Base-by-base conservation (phyloP, 129 eudicot genomes). In the Flaveria bidentis region DNA sequence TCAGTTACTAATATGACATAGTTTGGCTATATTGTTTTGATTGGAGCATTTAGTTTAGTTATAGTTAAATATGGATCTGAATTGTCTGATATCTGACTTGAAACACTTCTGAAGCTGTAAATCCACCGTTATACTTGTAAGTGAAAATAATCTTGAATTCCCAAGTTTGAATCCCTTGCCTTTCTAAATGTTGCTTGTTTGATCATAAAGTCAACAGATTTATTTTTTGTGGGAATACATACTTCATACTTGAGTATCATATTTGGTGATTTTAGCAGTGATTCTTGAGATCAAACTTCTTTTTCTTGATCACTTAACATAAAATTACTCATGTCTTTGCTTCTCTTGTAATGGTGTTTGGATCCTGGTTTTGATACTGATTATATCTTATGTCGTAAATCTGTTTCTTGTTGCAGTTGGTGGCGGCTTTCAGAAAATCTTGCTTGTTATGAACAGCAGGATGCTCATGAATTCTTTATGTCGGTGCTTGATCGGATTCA, bases 361-460 rank as follows among this genome's bases (percentile, higher is more conserved):
- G 18, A 51, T 51, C 3, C 10, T 4, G n/a, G 20, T 20, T 36
- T 36, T 16, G n/a, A 9, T 45, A 62, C 25, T 75, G 61, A 65
- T 13, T 6, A 12, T 62, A 30, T 28, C 0, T 18, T 28, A 14
- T 62, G 13, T 28, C 2, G 25, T 17, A 47, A 17, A 16, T 67
- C 6, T 61, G 28, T 82, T 44, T 76, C 23, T 39, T 0, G 30
- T 56, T 85, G 78, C 91, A 90, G 96, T 74, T 90, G 92, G 92
- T 90, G 96, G 96, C 88, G 89, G 74, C 87, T 85, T 55, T 83
- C 92, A 7, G 90, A 83, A 50, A 90, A 90, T 61, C 88, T 87
- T 73, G 96, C 96, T 28, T 81, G 86, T 80, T 90, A 87, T 75
- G 96, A 90, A 69, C 96, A 87, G 76, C 92, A 90, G 84, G 96